These are phyloP conservation scores for Sphagnum tenellum DNA, from an alignment of 225 moss, liverwort and hornwort species.

Conservation along the genomic window DNA sequence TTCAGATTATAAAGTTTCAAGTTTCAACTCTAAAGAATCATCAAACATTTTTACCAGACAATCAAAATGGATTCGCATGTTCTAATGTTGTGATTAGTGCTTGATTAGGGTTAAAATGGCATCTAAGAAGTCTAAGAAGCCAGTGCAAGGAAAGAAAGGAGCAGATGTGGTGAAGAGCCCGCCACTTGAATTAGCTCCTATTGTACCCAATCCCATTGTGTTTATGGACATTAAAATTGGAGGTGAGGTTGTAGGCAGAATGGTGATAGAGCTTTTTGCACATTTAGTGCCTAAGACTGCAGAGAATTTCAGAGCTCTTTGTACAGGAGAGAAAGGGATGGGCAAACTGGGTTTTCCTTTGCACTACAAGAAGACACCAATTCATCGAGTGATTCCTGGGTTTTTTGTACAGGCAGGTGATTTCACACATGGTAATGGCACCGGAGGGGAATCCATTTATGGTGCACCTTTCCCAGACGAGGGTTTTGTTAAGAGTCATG, in stretches of 20 bases:
- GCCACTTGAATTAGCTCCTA: not conserved
- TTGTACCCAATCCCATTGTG: constrained; percentile 27
- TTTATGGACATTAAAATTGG: constrained; percentile 36
- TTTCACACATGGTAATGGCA: constrained; percentile 25
- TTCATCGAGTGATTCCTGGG: constrained; percentile 14
- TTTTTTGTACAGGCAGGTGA: constrained; percentile 35
- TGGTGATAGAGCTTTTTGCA: constrained; percentile 26
- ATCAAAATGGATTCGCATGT: no score
- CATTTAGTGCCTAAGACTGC: constrained; percentile 24
- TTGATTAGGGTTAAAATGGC: no score
- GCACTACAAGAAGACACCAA: constrained; percentile 18
- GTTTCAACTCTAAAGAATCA: no score
- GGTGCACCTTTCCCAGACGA: constrained; percentile 40
- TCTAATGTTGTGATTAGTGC: no score
- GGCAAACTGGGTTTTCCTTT: constrained; percentile 20
- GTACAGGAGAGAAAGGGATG: constrained; percentile 27
- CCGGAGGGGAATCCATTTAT: constrained; percentile 33
- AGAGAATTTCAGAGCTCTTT: constrained; percentile 35
- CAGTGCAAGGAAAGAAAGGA: no score
- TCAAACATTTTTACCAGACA: no score
- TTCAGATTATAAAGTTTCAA: no score
- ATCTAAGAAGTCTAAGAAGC: no score
- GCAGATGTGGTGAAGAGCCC: no score
- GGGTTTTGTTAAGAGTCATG: constrained; percentile 26
- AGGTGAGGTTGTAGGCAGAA: constrained; percentile 10